Percentiles rank a stretch among this genome's conserved stretches.
Evolutionary conservation across 1,139 yeast species (phyloP).

Genomic region (Trichomonascaceae sp.): DNA sequence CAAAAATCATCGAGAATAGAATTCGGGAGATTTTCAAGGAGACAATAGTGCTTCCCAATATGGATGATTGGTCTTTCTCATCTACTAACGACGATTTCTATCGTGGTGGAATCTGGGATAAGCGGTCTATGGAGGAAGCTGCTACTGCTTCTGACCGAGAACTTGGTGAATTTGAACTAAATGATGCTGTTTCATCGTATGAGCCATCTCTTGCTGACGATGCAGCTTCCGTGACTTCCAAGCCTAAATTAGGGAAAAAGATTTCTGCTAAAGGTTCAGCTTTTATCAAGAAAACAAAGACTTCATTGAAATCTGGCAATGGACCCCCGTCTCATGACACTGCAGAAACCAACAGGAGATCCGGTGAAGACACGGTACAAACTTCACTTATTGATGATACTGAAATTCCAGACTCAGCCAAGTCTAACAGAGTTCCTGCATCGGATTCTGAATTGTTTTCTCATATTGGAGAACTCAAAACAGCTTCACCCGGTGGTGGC

Average conservation of each 20-base stretch:
- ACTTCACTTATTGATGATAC: neutral
- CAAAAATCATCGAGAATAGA: constrained; percentile 70
- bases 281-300: constrained; percentile 6
- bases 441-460: constrained; percentile 9
- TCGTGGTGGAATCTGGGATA: constrained; percentile 91
- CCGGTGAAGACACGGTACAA: neutral
- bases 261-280: neutral
- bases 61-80: constrained; percentile 81
- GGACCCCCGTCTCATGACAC: constrained; percentile 19
- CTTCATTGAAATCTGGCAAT: constrained; percentile 7
- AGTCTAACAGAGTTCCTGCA: neutral
- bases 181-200: neutral
- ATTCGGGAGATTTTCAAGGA: constrained; percentile 74
- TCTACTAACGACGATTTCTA: constrained; percentile 58
- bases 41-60: constrained; percentile 73
- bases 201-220: neutral
- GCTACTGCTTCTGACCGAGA: neutral
- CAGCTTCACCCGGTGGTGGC: neutral
- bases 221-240: neutral
- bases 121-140: constrained; percentile 2
- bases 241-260: neutral
- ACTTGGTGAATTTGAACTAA: neutral
- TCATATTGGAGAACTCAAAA: constrained; percentile 9
- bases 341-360: neutral
- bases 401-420: neutral